Evolutionary conservation across 306 rosid species (phyloP), one percentile per base, ranked within the genome.

Genomic region (Glycine latifolia): DNA sequence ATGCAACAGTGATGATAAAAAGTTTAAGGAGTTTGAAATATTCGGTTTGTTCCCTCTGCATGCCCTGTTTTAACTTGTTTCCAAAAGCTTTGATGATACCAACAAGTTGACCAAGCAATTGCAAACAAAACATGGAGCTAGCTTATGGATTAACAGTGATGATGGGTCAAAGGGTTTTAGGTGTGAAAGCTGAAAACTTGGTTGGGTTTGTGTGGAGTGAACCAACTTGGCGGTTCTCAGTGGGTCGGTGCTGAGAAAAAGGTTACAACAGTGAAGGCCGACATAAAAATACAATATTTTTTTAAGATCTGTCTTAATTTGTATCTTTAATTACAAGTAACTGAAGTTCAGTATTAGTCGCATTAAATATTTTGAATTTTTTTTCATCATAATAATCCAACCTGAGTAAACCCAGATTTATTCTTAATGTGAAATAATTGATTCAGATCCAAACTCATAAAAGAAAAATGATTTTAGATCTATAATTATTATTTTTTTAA

Each of bases 161-260:
- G 4, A 50, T 12, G 48, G 73, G 81, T 78, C 77, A 56, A 79
- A 12, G 53, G 5, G 14, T 14, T 20, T 26, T 0, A 20, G 48
- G 76, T 86, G 85, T 79, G 89, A 86, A 86, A 5, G 43, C 80
- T 26, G 49, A 10, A 61, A 70, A 7, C 9, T 11, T 20, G 15
- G 55, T 78, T 6, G 75, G 13, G 3, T 48, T 41, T 68, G 35
- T 54, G 69, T 33, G 81, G 13, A 26, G 43, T 43, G 7, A 72
- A 35, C 20, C 31, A 26, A 26, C 31, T 26, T 26, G 31, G 31
- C 31, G 2, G 53, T 44, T 59, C 8, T 73, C 50, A 12, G 14
- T 13, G 0, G 10, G 85, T 79, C 86, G 82, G 85, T 55, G 74
- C 31, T 26, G 31, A 26, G 31, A 26, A 26, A 26, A 26, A 26